Base-by-base conservation (phyloP, 805 yeast species). In the Starmerella apicola region DNA sequence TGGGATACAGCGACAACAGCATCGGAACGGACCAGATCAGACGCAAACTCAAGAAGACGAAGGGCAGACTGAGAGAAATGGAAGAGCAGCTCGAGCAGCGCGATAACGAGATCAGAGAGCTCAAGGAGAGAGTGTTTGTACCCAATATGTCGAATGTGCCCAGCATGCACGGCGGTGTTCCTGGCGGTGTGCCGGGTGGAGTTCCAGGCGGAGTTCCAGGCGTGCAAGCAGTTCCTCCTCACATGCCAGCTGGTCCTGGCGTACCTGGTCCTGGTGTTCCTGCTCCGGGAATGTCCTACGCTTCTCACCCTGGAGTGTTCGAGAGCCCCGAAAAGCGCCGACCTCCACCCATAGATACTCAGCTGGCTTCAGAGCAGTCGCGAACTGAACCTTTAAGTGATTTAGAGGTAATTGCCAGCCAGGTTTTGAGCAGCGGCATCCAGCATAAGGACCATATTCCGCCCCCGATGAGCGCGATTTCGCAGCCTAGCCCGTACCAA, bases 321-420 rank as follows among this genome's bases (percentile, higher is more conserved):
- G 23, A 23, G 45, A 40, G 41, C 45, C 23, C 36, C 18, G 42
- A 37, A 20, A 29, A 33, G 38, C 47, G 49, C 13, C 40, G 44
- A 9, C 46, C 52, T 10, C 48, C 49, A 30, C 48, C 52, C 10
- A 41, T 50, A 16, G 35, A 49, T 32, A 47, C 52, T 4, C 26
- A 28, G 31, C 37, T 44, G 2, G 34, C 41, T 3, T 32, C 27
- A 15, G 18, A 24, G 24, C 25, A 16, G 35, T 26, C 36, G 3
- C 12, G 20, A 5, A 17, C 12, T 3, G 43, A 35, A 28, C 43
- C 41, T 19, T 27, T 73, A 34, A 68, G 66, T 32, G 70, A 77
- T 0, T 56, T 73, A 34, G 78, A 76, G 12, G 54, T 70, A 42
- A 57, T 73, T 39, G 78, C 78, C 3, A 64, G 72, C 31, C 77